Base-by-base conservation (phyloP, 2,329 filamentous ascomycete species). In the Alternaria metachromatica region DNA sequence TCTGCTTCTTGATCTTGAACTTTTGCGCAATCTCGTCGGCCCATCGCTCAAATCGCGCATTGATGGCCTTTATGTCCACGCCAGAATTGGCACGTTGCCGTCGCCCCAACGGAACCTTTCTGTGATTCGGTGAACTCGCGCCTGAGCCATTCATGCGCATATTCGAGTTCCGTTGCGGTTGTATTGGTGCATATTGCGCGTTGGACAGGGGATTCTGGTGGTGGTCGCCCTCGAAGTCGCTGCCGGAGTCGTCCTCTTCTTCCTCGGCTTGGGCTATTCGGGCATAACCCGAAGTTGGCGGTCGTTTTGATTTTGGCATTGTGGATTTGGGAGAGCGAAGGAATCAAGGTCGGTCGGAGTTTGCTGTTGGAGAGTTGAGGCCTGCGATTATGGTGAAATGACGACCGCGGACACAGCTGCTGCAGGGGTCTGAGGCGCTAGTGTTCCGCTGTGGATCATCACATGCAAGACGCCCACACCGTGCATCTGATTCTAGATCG, bases 21-120 rank as follows among this genome's bases (percentile, higher is more conserved):
- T 96, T 96, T 71, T 93, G 92, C 28, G 96, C 94, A 75, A 99
- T 98, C 82, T 99, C 96, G 73, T 98, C 96, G 15, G 96, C 96
- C 96, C 96, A 99, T 78, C 92, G 87, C 82, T 99, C 96, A 25
- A 99, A 84, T 23, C 96, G 88, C 63, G 95, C 94, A 80, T 99
- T 99, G 82, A 99, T 98, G 64, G 96, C 96, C 80, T 98, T 98
- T 77, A 99, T 92, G 76, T 99, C 96, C 18, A 99, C 95, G 4
- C 94, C 95, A 20, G 93, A 93, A 74, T 94, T 96, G 77, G 92
- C 92, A 68, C 89, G 86, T 64, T 84, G 82, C 55, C 88, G 85
- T 66, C 85, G 82, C 25, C 74, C 74, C 58, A 64, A 55, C 2
- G 66, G 54, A 6, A 54, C 62, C 59, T 70, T 72, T 46, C 75